Evolutionary conservation across 2,329 filamentous ascomycete species (phyloP), one percentile per base, ranked within the genome.

Genomic region (Davidsoniella eucalypti): DNA sequence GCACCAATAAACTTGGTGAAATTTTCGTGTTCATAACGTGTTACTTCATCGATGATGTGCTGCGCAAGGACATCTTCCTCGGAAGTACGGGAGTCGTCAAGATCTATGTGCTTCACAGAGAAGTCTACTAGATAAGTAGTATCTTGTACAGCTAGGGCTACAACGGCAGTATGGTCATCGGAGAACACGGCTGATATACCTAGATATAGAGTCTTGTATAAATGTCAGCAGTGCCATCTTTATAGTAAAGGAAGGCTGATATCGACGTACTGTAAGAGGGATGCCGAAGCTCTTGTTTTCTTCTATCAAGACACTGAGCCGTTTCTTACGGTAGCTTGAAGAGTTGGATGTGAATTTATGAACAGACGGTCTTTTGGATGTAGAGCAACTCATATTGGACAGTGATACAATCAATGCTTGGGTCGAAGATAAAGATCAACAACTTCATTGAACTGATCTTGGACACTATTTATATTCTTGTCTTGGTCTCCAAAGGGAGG

Each of bases 51-150:
- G 54, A 85, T 64, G 42, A 87, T 67, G 55, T 76, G 75, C 49
- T 82, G 71, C 16, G 73, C 72, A 33, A 83, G 70, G 49, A 66
- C 62, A 50, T 74, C 69, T 16, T 68, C 60, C 33, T 63, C 61
- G 47, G 62, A 60, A 21, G 61, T 61, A 49, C 65, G 58, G 17
- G 64, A 59, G 42, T 68, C 63, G 7, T 67, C 64, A 9, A 71
- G 60, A 17, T 66, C 59, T 43, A 84, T 66, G n/a, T 71, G 66
- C 56, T 77, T 72, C 55, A 84, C 72, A 4, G 75, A 74, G 58
- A 82, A 87, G 61, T 88, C 83, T 42, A 85, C 69, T 18, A 83
- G 75, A 60, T 88, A 88, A 3, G 80, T 80, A 5, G 77, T 76
- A 59, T 88, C 83, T 55, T 86, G 82, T 54, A 83, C 73, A 3